A percentile compares a stretch with the other conserved stretches of the same genome.
Conservation (phyloP, 345 rosid species). For the Citrus cavaleriei region DNA sequence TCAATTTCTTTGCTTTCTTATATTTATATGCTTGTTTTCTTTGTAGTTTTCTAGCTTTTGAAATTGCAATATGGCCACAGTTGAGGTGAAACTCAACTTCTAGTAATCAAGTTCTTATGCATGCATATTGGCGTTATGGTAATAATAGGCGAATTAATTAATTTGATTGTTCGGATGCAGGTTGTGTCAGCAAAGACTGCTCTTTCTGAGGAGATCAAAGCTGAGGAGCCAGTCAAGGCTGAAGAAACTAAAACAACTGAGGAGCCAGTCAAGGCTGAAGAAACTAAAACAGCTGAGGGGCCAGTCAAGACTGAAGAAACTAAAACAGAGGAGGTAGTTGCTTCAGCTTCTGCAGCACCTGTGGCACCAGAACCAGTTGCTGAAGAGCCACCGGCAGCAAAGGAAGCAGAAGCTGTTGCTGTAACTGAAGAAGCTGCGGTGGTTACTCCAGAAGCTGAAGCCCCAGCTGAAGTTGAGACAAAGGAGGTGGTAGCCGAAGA, state of each 20-base stretch:
- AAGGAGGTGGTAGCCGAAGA: conserved; percentile 27
- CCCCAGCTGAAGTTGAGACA: conserved; percentile 22
- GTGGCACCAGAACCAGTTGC: conserved; percentile 7
- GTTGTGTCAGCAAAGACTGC: conserved; percentile 47
- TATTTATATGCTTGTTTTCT: not conserved
- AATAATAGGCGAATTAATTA: not conserved
- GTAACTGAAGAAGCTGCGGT: conserved; percentile 17
- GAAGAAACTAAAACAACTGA: conserved; percentile 8
- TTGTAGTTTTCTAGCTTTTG: not conserved
- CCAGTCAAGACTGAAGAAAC: conserved; percentile 3
- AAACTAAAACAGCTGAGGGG: conserved; percentile 23
- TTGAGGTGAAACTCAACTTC: not conserved
- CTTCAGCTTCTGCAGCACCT: conserved; percentile 2
- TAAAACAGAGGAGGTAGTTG: conserved; percentile 20
- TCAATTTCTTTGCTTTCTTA: not conserved
- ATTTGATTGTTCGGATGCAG: conserved; percentile 19
- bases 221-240: conserved; percentile 25
- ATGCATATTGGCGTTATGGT: not conserved
- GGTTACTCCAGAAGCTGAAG: conserved; percentile 22
- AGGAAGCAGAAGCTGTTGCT: conserved; percentile 14
- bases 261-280: conserved; percentile 4
- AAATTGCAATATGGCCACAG: not conserved
- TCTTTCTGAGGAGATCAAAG: conserved; percentile 30
- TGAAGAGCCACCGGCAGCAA: not conserved
- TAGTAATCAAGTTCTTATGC: not conserved